Evolutionary conservation across 1,139 yeast genomes (phyloP).

Genomic region (Candida gigantensis): DNA sequence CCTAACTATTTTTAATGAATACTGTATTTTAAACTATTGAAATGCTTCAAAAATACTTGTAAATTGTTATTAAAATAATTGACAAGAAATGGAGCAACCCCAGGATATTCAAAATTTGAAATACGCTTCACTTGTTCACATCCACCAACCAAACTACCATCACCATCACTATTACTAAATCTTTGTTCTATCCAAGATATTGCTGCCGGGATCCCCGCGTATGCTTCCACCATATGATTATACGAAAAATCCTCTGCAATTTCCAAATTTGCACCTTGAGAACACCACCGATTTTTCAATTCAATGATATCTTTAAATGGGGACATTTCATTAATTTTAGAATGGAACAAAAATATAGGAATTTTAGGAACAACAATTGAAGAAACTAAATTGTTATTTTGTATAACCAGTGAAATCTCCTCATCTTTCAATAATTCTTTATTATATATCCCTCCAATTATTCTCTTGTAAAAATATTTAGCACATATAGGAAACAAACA

Average conservation of each 20-base stretch:
- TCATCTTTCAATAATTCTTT: conserved; percentile 19
- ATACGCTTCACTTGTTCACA: conserved; percentile 24
- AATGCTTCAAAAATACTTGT: not conserved
- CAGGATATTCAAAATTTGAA: conserved; percentile 26
- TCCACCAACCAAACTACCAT: too few relatives aligned
- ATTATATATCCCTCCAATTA: conserved; percentile 17
- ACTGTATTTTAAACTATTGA: not conserved
- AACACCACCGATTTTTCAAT: conserved; percentile 33
- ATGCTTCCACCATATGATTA: conserved; percentile 30
- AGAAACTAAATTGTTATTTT: conserved; percentile 24
- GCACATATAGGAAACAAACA: conserved; percentile 18
- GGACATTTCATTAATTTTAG: conserved; percentile 29
- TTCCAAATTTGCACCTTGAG: conserved; percentile 27
- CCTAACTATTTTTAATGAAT: too few relatives aligned
- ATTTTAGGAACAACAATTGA: conserved; percentile 23
- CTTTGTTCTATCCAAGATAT: conserved; percentile 24
- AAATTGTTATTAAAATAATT: not conserved
- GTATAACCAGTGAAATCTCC: conserved; percentile 16
- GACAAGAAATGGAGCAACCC: not conserved
- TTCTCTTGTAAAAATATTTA: conserved; percentile 16
- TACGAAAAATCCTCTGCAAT: conserved; percentile 25
- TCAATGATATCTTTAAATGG: conserved; percentile 26
- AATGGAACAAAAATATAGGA: conserved; percentile 38
- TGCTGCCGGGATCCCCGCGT: conserved; percentile 32
- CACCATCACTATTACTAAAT: too few relatives aligned